Percentiles rank a stretch among this genome's conserved stretches.
These are phyloP conservation scores for Theobroma grandiflorum DNA, from an alignment of 441 rosid species.

Conservation along the genomic window DNA sequence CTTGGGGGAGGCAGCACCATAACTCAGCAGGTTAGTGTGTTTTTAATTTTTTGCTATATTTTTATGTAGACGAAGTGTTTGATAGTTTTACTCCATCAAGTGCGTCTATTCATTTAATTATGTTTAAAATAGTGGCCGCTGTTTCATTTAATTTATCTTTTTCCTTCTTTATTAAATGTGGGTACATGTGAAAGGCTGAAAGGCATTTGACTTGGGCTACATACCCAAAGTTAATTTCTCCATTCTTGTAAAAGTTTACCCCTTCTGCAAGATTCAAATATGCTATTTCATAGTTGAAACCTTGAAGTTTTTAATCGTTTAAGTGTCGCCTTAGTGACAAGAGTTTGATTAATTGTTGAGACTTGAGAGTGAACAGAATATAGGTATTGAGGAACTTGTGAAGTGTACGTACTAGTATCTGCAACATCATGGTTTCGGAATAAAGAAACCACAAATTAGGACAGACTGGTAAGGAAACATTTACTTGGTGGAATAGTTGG, in stretches of 20 bases:
- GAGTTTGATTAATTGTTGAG: not conserved
- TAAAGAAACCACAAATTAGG: slow-evolving; percentile 18
- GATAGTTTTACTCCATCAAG: slow-evolving; percentile 37
- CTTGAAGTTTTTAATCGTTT: not conserved
- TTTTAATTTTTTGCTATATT: too few relatives aligned
- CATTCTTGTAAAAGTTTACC: not conserved
- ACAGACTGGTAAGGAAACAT: slow-evolving; percentile 22
- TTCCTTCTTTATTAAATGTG: not conserved
- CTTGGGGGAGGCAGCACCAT: slow-evolving; percentile 46
- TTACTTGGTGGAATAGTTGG: slow-evolving; percentile 9
- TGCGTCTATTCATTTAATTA: slow-evolving; percentile 17
- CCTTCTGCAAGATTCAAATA: slow-evolving; percentile 5
- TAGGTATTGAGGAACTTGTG: slow-evolving; percentile 19
- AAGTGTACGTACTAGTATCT: slow-evolving; percentile 5
- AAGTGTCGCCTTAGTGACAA: not conserved
- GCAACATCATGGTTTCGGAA: slow-evolving; percentile 3
- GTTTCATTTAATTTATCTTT: slow-evolving; percentile 11
- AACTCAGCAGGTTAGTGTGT: slow-evolving; percentile 39
- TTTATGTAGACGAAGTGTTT: slow-evolving; percentile 36
- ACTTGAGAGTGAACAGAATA: slow-evolving; percentile 9
- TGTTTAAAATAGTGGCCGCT: slow-evolving; percentile 17
- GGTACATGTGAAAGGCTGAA: slow-evolving; percentile 13
- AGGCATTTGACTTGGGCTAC: slow-evolving; percentile 15
- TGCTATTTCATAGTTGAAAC: not conserved
- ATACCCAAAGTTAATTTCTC: slow-evolving; percentile 15